These are phyloP conservation scores for Teratosphaeria gauchensis DNA, from an alignment of 2,329 filamentous ascomycete species.

Conservation along the genomic window DNA sequence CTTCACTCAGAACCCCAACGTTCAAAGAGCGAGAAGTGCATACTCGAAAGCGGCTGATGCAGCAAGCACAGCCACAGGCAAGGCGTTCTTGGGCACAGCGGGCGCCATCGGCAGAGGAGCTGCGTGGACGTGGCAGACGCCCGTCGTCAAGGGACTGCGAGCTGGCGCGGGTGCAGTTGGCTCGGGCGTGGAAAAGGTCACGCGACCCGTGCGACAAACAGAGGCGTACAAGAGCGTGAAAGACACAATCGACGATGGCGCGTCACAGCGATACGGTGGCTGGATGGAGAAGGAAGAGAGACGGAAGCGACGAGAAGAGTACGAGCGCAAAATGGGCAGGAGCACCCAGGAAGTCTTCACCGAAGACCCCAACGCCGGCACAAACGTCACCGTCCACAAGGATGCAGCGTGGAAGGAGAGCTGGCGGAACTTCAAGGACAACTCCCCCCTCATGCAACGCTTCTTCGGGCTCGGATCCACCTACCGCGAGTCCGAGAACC, in stretches of 20 bases:
- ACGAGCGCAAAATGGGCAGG: constrained; percentile 46
- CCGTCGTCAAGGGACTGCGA: constrained; percentile 81
- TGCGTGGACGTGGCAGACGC: constrained; percentile 93
- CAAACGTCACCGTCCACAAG: constrained; percentile 91
- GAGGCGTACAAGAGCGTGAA: constrained; percentile 91
- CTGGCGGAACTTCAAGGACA: constrained; percentile 93
- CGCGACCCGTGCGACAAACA: constrained; percentile 83
- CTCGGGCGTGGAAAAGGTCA: constrained; percentile 84
- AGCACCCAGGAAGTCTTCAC: constrained; percentile 52
- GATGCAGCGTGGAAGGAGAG: constrained; percentile 96
- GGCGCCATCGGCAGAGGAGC: constrained; percentile 82
- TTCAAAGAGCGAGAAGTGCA: constrained; percentile 74
- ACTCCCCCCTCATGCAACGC: constrained; percentile 77
- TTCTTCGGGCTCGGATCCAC: constrained; percentile 76
- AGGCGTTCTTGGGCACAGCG: constrained; percentile 76
- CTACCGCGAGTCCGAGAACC: constrained; percentile 96
- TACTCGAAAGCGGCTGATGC: constrained; percentile 81
- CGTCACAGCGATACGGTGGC: constrained; percentile 88
- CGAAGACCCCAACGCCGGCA: constrained; percentile 89
- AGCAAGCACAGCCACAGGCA: constrained; percentile 66
- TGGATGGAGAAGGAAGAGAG: constrained; percentile 97
- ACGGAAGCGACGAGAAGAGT: constrained; percentile 62
- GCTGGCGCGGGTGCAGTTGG: constrained; percentile 80
- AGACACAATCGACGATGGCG: constrained; percentile 92
- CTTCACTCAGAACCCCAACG: constrained; percentile 85